Evolutionary conservation across 345 rosid genomes (phyloP).

Genomic region (Rhodamnia rubescens): DNA sequence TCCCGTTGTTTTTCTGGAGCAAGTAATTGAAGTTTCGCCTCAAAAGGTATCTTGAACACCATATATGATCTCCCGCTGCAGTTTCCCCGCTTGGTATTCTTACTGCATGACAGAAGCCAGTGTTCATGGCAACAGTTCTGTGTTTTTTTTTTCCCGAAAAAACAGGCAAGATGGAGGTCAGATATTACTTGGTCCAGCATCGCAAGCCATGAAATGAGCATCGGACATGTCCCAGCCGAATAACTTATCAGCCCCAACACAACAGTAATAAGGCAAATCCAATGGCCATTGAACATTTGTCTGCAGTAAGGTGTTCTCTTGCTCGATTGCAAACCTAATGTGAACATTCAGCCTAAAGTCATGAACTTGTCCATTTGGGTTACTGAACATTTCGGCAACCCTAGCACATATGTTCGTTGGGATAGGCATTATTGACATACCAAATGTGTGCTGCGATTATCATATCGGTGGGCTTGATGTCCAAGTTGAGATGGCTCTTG

Average conservation of each 20-base stretch:
- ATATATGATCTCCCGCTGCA: slow-evolving; percentile 84
- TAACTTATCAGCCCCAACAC: slow-evolving; percentile 78
- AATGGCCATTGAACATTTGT: slow-evolving; percentile 74
- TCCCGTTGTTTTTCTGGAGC: background rate
- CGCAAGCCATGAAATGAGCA: slow-evolving; percentile 89
- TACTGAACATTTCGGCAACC: slow-evolving; percentile 67
- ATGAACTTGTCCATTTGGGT: background rate
- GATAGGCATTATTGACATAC: slow-evolving; percentile 24
- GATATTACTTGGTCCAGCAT: slow-evolving; percentile 82
- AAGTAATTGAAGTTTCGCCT: slow-evolving; percentile 24
- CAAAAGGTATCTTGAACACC: slow-evolving; percentile 88
- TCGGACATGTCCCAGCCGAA: slow-evolving; percentile 91
- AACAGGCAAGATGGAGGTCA: background rate
- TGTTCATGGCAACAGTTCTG: background rate
- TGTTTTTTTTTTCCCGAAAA: background rate
- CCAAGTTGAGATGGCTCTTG: too few species aligned
- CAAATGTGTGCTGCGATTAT: too few species aligned
- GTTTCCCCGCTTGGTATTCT: slow-evolving; percentile 97
- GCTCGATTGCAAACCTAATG: slow-evolving; percentile 76
- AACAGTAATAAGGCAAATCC: slow-evolving; percentile 96
- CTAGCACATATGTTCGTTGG: slow-evolving; percentile 71
- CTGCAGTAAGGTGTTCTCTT: slow-evolving; percentile 89
- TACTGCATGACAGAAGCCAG: slow-evolving; percentile 36
- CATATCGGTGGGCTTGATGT: too few species aligned
- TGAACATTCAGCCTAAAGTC: background rate